Evolutionary conservation across 2,329 filamentous ascomycete species (phyloP), one percentile per base, ranked within the genome.

Genomic region (Gaeumannomyces tritici): DNA sequence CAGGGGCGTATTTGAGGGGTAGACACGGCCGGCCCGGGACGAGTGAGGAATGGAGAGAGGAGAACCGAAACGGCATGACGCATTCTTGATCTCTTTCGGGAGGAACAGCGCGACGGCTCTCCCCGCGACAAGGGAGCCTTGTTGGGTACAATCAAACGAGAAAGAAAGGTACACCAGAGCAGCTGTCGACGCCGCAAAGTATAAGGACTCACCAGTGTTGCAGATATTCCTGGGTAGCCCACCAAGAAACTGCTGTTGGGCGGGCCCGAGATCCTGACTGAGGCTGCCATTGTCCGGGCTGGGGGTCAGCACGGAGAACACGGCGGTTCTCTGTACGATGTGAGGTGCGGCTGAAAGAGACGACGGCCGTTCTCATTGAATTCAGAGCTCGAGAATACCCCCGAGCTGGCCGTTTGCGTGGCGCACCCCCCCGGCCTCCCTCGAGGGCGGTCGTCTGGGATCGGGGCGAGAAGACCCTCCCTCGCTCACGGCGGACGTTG

Each of bases 161-260:
- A 62, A 67, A 57, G 12, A 27, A 54, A 31, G 35, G 15, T 58
- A 35, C n/a, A n/a, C n/a, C n/a, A n/a, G 33, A 27, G n/a, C 64
- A 31, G 59, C 27, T 24, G 27, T 59, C 59, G 60, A 35, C n/a
- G 59, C 58, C 15, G 26, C n/a, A 51, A 62, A 61, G 62, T 61
- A 62, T 55, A 42, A 59, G 57, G 58, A 85, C 91, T 78, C 83
- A 97, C 93, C 85, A 97, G 77, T 51, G 95, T 99, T 71, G 95
- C 95, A 62, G 93, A 97, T 76, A 99, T 98, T 69, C 95, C 95
- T 62, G 95, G 95, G 76, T 98, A 99, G 70, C 95, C 95, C 69
- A 98, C 91, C 67, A 98, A 83, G 74, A 96, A 97, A 78, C 90
- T 95, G 78, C 91, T 95, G 79, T 99, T 99, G 70, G 95, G 93